Conservation (phyloP, 495 filamentous ascomycete genomes). For the Aspergillus taichungensis region DNA sequence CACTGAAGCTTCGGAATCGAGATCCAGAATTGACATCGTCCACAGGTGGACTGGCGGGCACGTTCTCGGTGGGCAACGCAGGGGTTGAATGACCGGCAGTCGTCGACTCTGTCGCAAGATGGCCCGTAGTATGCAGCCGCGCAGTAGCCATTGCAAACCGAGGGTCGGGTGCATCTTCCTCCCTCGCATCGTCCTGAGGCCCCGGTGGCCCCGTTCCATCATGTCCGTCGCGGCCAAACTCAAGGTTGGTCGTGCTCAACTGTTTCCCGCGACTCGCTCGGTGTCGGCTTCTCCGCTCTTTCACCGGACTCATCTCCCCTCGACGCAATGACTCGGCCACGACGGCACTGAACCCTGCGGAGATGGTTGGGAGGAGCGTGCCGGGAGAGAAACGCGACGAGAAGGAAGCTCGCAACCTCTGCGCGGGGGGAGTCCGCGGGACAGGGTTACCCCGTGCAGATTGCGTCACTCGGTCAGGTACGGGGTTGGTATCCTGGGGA, state of each 20-base stretch:
- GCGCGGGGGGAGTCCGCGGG: slow-evolving; percentile 28
- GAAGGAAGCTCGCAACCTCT: slow-evolving; percentile 27
- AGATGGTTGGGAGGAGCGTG: slow-evolving; percentile 42
- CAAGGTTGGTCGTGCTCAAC: slow-evolving; percentile 20
- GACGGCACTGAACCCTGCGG: slow-evolving; percentile 47
- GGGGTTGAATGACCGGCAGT: slow-evolving; percentile 22
- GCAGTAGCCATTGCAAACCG: slow-evolving; percentile 18
- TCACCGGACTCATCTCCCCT: slow-evolving; percentile 35
- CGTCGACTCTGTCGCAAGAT: slow-evolving; percentile 11
- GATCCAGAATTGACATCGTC: slow-evolving; percentile 13
- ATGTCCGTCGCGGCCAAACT: slow-evolving; percentile 14
- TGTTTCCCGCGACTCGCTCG: slow-evolving; percentile 19
- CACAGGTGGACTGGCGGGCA: slow-evolving; percentile 4
- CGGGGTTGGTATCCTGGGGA: slow-evolving; percentile 13
- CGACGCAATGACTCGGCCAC: slow-evolving; percentile 54
- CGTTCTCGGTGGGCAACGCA: slow-evolving; percentile 13
- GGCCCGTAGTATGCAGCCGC: slow-evolving; percentile 24
- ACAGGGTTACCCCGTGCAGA: slow-evolving; percentile 14
- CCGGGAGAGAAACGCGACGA: slow-evolving; percentile 39
- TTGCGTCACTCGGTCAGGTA: slow-evolving; percentile 7
- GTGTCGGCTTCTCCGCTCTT: slow-evolving; percentile 21
- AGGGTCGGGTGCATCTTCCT: slow-evolving; percentile 9
- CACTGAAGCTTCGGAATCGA: slow-evolving; percentile 37
- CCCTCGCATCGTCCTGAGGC: slow-evolving; percentile 7
- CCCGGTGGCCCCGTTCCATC: slow-evolving; percentile 6